Evolutionary conservation across 495 filamentous ascomycete genomes (phyloP).

Genomic region (Bathelium albidoporum): DNA sequence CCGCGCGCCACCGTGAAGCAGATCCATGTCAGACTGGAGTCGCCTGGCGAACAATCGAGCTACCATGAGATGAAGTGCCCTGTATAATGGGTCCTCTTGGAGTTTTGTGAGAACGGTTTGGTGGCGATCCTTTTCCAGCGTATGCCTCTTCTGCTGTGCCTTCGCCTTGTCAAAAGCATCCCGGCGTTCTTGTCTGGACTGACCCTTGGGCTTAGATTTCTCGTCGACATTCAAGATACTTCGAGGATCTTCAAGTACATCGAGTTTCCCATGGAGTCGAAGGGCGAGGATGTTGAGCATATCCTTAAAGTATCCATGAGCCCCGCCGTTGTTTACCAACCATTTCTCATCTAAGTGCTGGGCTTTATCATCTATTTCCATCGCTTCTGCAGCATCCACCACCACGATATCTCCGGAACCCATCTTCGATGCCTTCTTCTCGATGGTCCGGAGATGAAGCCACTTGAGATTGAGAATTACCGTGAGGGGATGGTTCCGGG

Average conservation of each 20-base stretch:
- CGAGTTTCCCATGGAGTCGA: conserved; percentile 29
- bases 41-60: conserved; percentile 41
- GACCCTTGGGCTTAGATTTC: conserved; percentile 13
- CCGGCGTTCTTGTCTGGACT: conserved; percentile 1
- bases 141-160: conserved; percentile 19
- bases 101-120: conserved; percentile 25
- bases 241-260: conserved; percentile 20
- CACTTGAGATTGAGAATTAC: conserved; percentile 36
- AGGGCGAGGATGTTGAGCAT: conserved; percentile 39
- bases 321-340: conserved; percentile 30
- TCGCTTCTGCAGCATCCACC: conserved; percentile 14
- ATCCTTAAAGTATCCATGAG: conserved; percentile 44
- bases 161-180: conserved; percentile 15
- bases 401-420: conserved; percentile 26
- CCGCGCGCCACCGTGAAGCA: conserved; percentile 24
- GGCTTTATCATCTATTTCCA: conserved; percentile 11
- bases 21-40: conserved; percentile 33
- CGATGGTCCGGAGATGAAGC: conserved; percentile 37
- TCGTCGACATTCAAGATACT: conserved; percentile 27
- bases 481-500: conserved; percentile 34
- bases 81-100: conserved; percentile 29
- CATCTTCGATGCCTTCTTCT: conserved; percentile 31
- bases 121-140: conserved; percentile 29
- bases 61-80: conserved; percentile 34
- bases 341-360: conserved; percentile 19